Evolutionary conservation across 2,329 filamentous ascomycete genomes (phyloP).

Genomic region (Aureobasidium musti): DNA sequence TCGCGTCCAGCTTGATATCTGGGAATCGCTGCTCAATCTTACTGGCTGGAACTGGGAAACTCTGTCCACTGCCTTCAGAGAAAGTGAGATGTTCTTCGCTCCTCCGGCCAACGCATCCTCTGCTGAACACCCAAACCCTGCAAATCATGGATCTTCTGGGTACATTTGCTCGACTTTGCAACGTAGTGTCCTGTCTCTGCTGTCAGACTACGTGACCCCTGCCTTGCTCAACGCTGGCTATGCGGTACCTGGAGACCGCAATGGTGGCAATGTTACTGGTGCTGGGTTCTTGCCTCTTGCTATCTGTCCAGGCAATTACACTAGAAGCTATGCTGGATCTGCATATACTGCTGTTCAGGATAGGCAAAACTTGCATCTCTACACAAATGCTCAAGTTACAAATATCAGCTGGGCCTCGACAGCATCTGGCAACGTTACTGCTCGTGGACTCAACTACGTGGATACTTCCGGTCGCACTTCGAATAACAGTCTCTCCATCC

Average conservation of each 20-base stretch:
- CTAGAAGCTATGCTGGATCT: slow-evolving; percentile 15
- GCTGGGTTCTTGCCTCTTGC: slow-evolving; percentile 21
- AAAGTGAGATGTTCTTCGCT: slow-evolving; percentile 17
- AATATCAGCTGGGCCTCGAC: slow-evolving; percentile 7
- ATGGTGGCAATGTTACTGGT: slow-evolving; percentile 17
- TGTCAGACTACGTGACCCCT: slow-evolving; percentile 2
- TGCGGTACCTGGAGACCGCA: not conserved
- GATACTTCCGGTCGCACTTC: slow-evolving; percentile 3
- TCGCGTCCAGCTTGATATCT: slow-evolving; percentile 19
- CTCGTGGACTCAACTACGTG: slow-evolving; percentile 12
- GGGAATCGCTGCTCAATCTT: slow-evolving; percentile 17
- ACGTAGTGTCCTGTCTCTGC: slow-evolving; percentile 1
- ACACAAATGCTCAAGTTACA: slow-evolving; percentile 8
- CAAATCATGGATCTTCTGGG: slow-evolving; percentile 13
- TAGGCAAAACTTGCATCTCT: slow-evolving; percentile 2
- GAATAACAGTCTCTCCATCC: slow-evolving; percentile 35
- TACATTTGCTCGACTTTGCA: slow-evolving; percentile 23
- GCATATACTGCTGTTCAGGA: slow-evolving; percentile 17
- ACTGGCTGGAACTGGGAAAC: slow-evolving; percentile 25
- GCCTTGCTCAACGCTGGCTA: not conserved
- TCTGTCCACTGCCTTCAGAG: slow-evolving; percentile 1
- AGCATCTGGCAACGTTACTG: slow-evolving; percentile 10
- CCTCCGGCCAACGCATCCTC: not conserved
- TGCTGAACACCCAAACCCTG: not conserved
- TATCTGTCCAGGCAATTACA: slow-evolving; percentile 23